These are phyloP conservation scores for Mortierella sp. DNA, from an alignment of 371 early-diverging fungal species.

Conservation along the genomic window DNA sequence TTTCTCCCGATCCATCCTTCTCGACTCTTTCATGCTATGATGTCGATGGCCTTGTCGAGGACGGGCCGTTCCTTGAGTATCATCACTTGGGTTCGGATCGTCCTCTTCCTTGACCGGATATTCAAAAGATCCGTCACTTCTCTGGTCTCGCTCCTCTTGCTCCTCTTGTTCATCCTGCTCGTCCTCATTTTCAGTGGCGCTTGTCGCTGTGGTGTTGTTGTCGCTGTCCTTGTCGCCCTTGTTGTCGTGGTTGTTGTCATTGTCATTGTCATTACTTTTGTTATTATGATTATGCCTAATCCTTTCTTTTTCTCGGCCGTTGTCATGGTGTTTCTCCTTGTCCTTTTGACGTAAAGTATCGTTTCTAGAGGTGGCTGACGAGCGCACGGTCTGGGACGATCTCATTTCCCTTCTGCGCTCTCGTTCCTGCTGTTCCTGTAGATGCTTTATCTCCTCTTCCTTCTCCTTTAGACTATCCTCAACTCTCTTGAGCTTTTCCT, in stretches of 20 bases:
- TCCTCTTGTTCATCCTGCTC: too few relatives aligned
- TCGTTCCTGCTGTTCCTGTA: constrained; percentile 22
- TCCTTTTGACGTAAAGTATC: neutral
- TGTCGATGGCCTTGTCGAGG: neutral
- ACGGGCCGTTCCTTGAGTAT: constrained; percentile 11
- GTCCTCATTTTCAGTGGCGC: too few relatives aligned
- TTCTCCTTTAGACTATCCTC: constrained; percentile 28
- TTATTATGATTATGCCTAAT: too few relatives aligned
- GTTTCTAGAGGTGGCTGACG: too few relatives aligned
- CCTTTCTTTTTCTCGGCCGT: too few relatives aligned
- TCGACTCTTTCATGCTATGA: neutral
- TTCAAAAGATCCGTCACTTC: neutral
- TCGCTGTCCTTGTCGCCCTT: too few relatives aligned
- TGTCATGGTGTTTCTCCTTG: neutral
- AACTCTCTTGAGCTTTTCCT: constrained; percentile 12
- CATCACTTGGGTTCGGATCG: neutral
- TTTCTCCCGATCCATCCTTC: neutral
- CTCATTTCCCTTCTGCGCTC: constrained; percentile 1
- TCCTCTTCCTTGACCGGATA: neutral
- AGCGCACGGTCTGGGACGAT: too few relatives aligned
- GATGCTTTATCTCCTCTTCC: constrained; percentile 12
- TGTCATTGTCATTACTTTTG: too few relatives aligned
- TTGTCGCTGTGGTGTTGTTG: too few relatives aligned
- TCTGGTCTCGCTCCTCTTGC: neutral
- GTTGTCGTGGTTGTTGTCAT: too few relatives aligned